phyloP scores from a whole-genome alignment of 768 basidiomycete genomes.

The Kwoniella europaea region DNA sequence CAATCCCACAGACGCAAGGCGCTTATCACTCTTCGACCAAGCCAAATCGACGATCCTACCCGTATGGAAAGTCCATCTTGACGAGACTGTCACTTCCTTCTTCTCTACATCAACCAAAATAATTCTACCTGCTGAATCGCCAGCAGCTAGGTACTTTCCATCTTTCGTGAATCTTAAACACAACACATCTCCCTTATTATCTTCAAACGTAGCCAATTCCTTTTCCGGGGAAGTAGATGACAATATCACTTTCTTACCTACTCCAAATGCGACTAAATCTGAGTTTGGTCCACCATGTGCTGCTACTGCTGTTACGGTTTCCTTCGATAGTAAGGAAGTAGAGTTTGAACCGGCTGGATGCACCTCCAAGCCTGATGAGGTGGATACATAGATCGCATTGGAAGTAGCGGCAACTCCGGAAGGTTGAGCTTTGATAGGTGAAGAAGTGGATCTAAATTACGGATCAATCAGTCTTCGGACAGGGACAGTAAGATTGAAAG shows the following conservation, averaged over 20 bases:
- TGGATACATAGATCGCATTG: conserved; percentile 42
- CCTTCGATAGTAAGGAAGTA: conserved; percentile 11
- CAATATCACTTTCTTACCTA: conserved; percentile 78
- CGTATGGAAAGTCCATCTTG: conserved; percentile 84
- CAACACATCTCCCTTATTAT: conserved; percentile 72
- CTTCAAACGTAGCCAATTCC: conserved; percentile 60
- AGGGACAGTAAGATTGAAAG: neutral
- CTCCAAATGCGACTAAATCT: conserved; percentile 34
- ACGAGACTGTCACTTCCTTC: conserved; percentile 61
- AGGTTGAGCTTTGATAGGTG: conserved; percentile 53
- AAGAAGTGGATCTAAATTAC: conserved; percentile 32
- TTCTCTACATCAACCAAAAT: conserved; percentile 73
- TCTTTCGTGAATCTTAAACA: conserved; percentile 80
- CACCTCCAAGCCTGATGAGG: conserved; percentile 48
- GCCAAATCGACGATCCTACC: conserved; percentile 78
- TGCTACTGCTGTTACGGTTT: conserved; percentile 46
- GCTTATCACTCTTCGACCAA: conserved; percentile 74
- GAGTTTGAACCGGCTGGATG: conserved; percentile 26
- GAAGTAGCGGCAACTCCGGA: conserved; percentile 46
- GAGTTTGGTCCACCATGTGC: conserved; percentile 24
- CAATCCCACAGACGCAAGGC: conserved; percentile 86
- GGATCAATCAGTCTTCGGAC: too few relatives aligned
- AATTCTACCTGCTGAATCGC: conserved; percentile 85
- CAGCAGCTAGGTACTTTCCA: conserved; percentile 74
- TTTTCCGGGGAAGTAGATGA: conserved; percentile 66